Conservation (phyloP, 2,329 filamentous ascomycete species). For the Monosporascus sp. region DNA sequence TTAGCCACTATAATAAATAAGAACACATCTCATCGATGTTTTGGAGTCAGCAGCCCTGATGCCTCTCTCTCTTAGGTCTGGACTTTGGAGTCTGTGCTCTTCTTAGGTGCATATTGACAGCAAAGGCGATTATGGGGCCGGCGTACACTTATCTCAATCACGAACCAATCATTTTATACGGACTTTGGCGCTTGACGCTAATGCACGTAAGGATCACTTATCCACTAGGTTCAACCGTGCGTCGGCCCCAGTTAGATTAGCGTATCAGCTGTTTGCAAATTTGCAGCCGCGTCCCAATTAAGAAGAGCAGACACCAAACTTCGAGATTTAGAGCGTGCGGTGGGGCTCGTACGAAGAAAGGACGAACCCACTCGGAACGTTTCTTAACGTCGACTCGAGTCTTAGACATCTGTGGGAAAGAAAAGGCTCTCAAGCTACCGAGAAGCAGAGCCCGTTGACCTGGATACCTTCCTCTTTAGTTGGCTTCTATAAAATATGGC, state of each 20-base stretch:
- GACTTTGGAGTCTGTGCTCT: too few species aligned
- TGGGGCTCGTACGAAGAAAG: neutral
- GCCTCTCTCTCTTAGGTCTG: too few species aligned
- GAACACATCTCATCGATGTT: too few species aligned
- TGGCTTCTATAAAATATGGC: too few species aligned
- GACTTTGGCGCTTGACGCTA: neutral
- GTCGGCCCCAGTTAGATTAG: neutral
- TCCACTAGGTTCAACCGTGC: neutral
- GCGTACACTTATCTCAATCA: neutral
- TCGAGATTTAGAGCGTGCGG: neutral
- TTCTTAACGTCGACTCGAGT: neutral
- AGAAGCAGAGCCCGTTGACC: too few species aligned
- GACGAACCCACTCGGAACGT: too few species aligned
- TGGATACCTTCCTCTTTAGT: too few species aligned
- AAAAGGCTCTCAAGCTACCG: too few species aligned
- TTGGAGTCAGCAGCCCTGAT: too few species aligned
- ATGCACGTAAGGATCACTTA: neutral
- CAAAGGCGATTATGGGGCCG: too few species aligned
- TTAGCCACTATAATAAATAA: too few species aligned
- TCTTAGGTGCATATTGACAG: too few species aligned
- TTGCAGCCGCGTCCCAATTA: neutral
- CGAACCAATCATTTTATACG: constrained; percentile 1
- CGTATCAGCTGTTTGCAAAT: constrained; percentile 1
- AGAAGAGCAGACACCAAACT: neutral
- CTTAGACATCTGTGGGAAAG: neutral